Base-by-base conservation (phyloP, 768 basidiomycete species). In the Trametes meyenii region DNA sequence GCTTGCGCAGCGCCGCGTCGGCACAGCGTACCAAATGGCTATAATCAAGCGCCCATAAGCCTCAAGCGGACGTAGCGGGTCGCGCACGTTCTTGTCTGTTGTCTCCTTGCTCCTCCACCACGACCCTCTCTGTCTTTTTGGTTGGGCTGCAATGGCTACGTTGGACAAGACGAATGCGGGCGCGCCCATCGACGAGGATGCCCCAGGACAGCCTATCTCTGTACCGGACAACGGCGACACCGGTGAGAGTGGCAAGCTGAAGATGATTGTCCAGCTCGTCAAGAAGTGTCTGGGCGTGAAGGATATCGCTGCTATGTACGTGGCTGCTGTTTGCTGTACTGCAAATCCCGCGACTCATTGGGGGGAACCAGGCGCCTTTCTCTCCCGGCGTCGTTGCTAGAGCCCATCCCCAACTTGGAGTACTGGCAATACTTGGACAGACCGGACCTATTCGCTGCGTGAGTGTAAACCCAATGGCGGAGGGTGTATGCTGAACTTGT, bases 381-480 rank as follows among this genome's bases (percentile, higher is more conserved):
- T 0, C 78, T 98, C 42, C 96, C 96, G 2, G 95, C 96, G 14
- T 96, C 94, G 46, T 75, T 98, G 50, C 83, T 98, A 44, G 96
- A 97, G 72, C 96, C 96, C 3, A 83, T 96, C 66, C 96, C 96
- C 5, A 98, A 98, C 76, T 83, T 98, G 52, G 96, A 98, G 76
- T 98, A 95, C 77, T 97, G 92, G 92, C 88, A 93, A 66, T 96
- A 94, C 67, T 80, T 94, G 49, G 94, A 96, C 74, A 82, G 94
- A 67, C 92, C 95, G 7, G 95, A 97, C 74, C 77, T 94, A 46
- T 94, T 98, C 70, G 89, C 89, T 69, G 87, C 93, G 95, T 97
- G 72, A 78, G 89, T 85, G 16, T 16, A 5, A 24, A 21, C 17
- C 13, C 42, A 38, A 33, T 35, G 33, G 24, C 13, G 67, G 21